Percentiles rank a stretch among this genome's conserved stretches.
Conservation (phyloP, 2,329 filamentous ascomycete genomes). For the Bipolaris zeicola region DNA sequence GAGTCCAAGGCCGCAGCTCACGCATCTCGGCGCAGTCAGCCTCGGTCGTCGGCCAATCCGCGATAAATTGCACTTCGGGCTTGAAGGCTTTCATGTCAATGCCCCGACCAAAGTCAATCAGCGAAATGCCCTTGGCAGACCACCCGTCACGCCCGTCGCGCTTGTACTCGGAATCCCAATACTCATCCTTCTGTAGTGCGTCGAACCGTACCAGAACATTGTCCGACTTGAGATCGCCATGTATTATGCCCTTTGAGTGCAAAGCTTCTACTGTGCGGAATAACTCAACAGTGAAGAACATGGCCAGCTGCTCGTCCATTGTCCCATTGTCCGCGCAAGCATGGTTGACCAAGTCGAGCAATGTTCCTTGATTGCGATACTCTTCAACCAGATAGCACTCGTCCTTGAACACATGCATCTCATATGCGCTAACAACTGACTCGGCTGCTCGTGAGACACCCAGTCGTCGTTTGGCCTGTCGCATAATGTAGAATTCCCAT, state of each 20-base stretch:
- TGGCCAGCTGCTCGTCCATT: conserved; percentile 88
- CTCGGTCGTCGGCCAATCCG: conserved; percentile 88
- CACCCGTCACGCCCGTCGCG: conserved; percentile 78
- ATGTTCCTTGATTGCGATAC: conserved; percentile 84
- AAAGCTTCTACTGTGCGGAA: conserved; percentile 87
- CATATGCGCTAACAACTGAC: conserved; percentile 81
- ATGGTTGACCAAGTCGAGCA: conserved; percentile 92
- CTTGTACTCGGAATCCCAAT: conserved; percentile 69
- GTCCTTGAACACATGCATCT: conserved; percentile 88
- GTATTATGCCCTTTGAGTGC: conserved; percentile 78
- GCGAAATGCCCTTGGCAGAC: conserved; percentile 75
- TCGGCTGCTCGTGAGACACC: conserved; percentile 72
- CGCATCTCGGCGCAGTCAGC: conserved; percentile 96
- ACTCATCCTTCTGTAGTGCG: conserved; percentile 48
- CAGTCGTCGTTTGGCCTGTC: conserved; percentile 76
- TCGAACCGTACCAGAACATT: conserved; percentile 91
- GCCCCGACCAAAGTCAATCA: conserved; percentile 93
- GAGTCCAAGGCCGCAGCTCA: conserved; percentile 93
- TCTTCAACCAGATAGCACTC: conserved; percentile 90
- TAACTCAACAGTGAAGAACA: conserved; percentile 95
- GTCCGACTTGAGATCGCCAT: conserved; percentile 94
- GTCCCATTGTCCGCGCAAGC: conserved; percentile 74
- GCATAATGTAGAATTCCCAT: conserved; percentile 98
- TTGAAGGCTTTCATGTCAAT: conserved; percentile 91
- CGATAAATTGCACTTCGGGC: conserved; percentile 81